Percentiles rank a stretch among this genome's conserved stretches.
Conservation (phyloP, 805 yeast species). For the Torulaspora maleeae region DNA sequence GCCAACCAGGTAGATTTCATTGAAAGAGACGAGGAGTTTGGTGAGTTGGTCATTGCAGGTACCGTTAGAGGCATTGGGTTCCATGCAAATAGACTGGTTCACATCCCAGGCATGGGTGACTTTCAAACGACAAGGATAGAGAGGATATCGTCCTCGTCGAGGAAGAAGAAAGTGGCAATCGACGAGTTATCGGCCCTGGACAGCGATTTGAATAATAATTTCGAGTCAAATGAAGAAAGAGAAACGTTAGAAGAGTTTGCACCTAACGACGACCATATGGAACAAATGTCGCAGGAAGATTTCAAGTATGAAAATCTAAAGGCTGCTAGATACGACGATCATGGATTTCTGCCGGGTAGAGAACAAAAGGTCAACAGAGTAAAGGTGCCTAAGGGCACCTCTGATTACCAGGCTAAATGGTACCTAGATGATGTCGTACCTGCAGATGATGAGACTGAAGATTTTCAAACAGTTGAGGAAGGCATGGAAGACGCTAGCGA, state of each 20-base stretch:
- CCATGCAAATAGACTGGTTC: slow-evolving; percentile 70
- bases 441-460: slow-evolving; percentile 36
- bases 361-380: slow-evolving; percentile 31
- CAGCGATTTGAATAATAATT: slow-evolving; percentile 24
- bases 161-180: slow-evolving; percentile 20
- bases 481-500: slow-evolving; percentile 29
- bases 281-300: slow-evolving; percentile 36
- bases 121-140: slow-evolving; percentile 70
- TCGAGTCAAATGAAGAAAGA: slow-evolving; percentile 40
- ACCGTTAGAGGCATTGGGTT: slow-evolving; percentile 83
- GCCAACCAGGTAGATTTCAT: slow-evolving; percentile 53
- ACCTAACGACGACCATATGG: slow-evolving; percentile 51
- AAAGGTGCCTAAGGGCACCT: slow-evolving; percentile 68
- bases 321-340: slow-evolving; percentile 39
- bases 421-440: slow-evolving; percentile 52
- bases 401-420: slow-evolving; percentile 80
- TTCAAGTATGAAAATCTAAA: slow-evolving; percentile 31
- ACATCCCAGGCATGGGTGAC: slow-evolving; percentile 88
- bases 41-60: slow-evolving; percentile 64
- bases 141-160: slow-evolving; percentile 37
- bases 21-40: slow-evolving; percentile 28
- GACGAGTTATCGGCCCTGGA: slow-evolving; percentile 21
- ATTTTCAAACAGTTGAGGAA: slow-evolving; percentile 35
- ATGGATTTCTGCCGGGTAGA: slow-evolving; percentile 38
- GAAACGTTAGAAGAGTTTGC: slow-evolving; percentile 59